Percentiles rank a stretch among this genome's conserved stretches.
Conservation (phyloP, 257 asterid species). For the Scutellaria minor region DNA sequence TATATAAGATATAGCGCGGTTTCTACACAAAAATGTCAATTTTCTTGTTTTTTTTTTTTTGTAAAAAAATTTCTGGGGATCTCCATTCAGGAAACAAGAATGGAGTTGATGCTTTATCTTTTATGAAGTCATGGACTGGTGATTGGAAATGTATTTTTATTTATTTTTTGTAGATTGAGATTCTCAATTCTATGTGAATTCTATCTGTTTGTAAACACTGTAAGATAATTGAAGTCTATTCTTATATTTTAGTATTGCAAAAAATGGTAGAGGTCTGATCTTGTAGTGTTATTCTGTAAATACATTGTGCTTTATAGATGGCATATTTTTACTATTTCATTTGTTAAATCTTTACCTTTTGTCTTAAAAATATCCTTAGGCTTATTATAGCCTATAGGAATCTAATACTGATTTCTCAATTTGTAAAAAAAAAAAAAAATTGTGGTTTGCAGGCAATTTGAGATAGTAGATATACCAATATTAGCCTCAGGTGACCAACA, state of each 20-base stretch:
- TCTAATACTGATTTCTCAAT: too few species aligned
- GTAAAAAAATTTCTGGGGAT: neutral
- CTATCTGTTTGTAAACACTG: conserved; percentile 18
- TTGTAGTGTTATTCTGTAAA: too few species aligned
- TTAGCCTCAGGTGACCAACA: neutral
- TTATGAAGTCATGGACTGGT: conserved; percentile 22
- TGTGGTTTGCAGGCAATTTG: too few species aligned
- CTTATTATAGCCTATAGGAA: too few species aligned
- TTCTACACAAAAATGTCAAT: neutral
- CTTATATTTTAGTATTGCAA: neutral
- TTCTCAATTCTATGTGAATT: neutral
- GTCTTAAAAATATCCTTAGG: too few species aligned
- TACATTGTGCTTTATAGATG: too few species aligned
- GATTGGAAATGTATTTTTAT: conserved; percentile 4
- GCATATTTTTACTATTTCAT: too few species aligned
- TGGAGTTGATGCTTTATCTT: conserved; percentile 12
- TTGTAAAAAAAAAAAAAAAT: too few species aligned
- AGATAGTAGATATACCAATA: too few species aligned
- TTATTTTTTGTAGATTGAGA: conserved; percentile 13
- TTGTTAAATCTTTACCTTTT: too few species aligned
- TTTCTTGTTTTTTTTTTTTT: neutral
- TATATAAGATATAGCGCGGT: neutral
- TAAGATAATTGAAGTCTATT: neutral
- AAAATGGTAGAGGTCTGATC: too few species aligned
- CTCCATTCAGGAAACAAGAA: conserved; percentile 14